These are phyloP conservation scores for Jasminum sambac DNA, from an alignment of 257 asterid genomes.

Conservation along the genomic window DNA sequence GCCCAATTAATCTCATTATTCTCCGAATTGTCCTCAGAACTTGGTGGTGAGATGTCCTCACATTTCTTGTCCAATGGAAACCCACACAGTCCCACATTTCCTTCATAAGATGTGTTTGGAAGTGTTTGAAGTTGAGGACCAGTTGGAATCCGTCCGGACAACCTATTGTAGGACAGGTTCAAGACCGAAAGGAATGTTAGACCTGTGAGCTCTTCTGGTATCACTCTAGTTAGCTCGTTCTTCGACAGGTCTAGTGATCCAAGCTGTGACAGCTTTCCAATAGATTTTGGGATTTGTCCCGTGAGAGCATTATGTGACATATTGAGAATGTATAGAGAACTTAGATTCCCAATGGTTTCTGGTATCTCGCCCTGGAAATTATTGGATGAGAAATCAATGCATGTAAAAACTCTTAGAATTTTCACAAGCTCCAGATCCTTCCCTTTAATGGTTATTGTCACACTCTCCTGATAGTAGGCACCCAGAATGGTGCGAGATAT, in stretches of 20 bases:
- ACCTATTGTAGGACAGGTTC: slow-evolving; percentile 21
- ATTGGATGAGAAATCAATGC: slow-evolving; percentile 52
- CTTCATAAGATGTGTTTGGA: background rate
- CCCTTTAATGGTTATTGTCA: slow-evolving; percentile 44
- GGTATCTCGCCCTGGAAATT: slow-evolving; percentile 44
- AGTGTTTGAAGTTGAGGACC: slow-evolving; percentile 24
- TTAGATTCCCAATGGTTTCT: slow-evolving; percentile 25
- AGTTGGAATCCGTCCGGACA: slow-evolving; percentile 19
- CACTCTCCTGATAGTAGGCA: slow-evolving; percentile 41
- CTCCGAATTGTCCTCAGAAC: no score
- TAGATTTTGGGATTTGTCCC: slow-evolving; percentile 39
- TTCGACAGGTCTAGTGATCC: background rate
- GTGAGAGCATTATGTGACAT: slow-evolving; percentile 40
- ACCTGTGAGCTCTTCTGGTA: no score
- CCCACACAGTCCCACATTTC: slow-evolving; percentile 21
- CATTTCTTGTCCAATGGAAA: background rate
- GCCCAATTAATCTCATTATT: no score
- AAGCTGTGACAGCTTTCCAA: slow-evolving; percentile 28
- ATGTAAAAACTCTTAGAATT: slow-evolving; percentile 40
- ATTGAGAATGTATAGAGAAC: slow-evolving; percentile 37
- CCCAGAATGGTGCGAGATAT: no score
- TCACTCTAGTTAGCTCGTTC: background rate
- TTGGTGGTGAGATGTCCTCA: background rate
- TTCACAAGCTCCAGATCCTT: slow-evolving; percentile 33
- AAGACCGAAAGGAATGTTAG: no score